phyloP scores from a whole-genome alignment of 768 basidiomycete genomes.

The Lactarius hengduanensis region DNA sequence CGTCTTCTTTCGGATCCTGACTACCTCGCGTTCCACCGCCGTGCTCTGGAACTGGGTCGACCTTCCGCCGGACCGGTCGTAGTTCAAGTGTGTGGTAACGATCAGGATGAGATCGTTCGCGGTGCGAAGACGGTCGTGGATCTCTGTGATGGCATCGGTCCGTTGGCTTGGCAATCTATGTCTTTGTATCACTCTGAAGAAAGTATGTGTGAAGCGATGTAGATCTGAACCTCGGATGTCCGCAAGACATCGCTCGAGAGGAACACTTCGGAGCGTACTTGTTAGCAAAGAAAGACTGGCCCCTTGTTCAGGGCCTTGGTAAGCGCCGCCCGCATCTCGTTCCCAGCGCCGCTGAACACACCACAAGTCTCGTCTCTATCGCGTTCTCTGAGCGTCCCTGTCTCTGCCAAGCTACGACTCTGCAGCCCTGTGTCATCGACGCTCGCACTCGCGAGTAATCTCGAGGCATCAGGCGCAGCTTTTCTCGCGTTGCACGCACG shows the following conservation, averaged over 20 bases:
- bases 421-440: constrained; percentile 49
- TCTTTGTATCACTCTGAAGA: neutral
- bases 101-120: constrained; percentile 56
- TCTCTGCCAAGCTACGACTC: constrained; percentile 56
- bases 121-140: constrained; percentile 59
- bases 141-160: constrained; percentile 72
- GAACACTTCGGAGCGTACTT: constrained; percentile 75
- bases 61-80: constrained; percentile 49
- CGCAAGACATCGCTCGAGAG: constrained; percentile 64
- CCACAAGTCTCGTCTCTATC: constrained; percentile 62
- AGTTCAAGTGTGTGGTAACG: constrained; percentile 72
- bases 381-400: constrained; percentile 58
- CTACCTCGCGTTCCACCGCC: constrained; percentile 62
- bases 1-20: constrained; percentile 59
- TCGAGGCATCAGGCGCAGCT: constrained; percentile 65
- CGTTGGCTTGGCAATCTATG: neutral
- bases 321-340: constrained; percentile 21
- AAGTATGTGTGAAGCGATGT: constrained; percentile 23
- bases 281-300: constrained; percentile 72
- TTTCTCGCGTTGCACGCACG: constrained; percentile 77
- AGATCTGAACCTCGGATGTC: constrained; percentile 85
- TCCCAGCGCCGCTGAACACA: neutral
- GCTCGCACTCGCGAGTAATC: constrained; percentile 50
- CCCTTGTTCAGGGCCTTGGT: constrained; percentile 64
- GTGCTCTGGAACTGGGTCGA: constrained; percentile 46